Evolutionary conservation across 805 yeast species (phyloP).

Genomic region (Allodekkera sacchari): DNA sequence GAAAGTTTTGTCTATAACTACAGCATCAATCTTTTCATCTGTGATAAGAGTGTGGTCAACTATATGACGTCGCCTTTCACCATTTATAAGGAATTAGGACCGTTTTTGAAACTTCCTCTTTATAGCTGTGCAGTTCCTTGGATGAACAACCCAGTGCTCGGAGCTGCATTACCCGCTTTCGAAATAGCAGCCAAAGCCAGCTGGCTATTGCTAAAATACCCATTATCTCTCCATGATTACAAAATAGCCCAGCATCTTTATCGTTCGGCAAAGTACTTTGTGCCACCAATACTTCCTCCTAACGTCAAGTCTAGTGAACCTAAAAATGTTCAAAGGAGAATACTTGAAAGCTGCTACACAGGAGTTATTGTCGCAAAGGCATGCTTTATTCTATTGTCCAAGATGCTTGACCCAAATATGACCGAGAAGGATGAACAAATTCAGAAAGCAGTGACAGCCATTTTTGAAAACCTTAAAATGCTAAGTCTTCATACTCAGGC

Average conservation of each 20-base stretch:
- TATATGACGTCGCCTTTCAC: slow-evolving; percentile 34
- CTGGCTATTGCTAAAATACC: slow-evolving; percentile 23
- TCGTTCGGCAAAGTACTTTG: slow-evolving; percentile 9
- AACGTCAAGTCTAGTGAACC: slow-evolving; percentile 10
- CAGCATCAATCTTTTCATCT: slow-evolving; percentile 26
- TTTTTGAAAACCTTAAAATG: slow-evolving; percentile 6
- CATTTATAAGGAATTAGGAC: slow-evolving; percentile 25
- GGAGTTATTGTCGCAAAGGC: slow-evolving; percentile 11
- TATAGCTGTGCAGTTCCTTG: slow-evolving; percentile 25
- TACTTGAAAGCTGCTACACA: slow-evolving; percentile 14
- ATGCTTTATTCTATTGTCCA: slow-evolving; percentile 7
- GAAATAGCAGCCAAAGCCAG: slow-evolving; percentile 30
- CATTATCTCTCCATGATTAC: slow-evolving; percentile 5
- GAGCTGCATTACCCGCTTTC: slow-evolving; percentile 29
- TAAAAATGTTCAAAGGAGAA: slow-evolving; percentile 8
- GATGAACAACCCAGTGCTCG: slow-evolving; percentile 36
- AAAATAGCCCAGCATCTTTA: slow-evolving; percentile 3
- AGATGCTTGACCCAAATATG: slow-evolving; percentile 8
- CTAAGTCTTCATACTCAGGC: slow-evolving; percentile 10
- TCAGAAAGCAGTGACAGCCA: slow-evolving; percentile 5
- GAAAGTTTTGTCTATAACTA: slow-evolving; percentile 40
- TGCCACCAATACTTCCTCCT: slow-evolving; percentile 10
- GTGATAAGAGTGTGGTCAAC: slow-evolving; percentile 20
- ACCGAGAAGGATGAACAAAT: slow-evolving; percentile 4
- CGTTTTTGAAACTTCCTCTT: slow-evolving; percentile 26